Evolutionary conservation across 1,284 basidiomycete species (phyloP), one percentile per base, ranked within the genome.

Genomic region (Calocybe gambosa): DNA sequence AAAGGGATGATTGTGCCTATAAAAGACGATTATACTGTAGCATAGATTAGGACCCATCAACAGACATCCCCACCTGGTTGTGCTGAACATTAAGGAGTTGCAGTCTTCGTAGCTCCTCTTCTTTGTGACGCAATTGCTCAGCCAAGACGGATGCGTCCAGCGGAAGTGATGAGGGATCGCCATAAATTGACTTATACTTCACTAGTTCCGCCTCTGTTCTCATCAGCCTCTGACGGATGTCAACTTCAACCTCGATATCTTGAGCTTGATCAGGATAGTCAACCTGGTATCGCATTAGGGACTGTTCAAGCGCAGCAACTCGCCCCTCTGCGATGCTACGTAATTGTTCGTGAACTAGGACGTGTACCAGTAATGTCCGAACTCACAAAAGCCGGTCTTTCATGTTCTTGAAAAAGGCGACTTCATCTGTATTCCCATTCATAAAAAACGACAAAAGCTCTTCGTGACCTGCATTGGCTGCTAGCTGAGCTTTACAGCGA

Each of bases 1-100:
- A 95, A 18, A 94, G 64, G 20, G 86, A 78, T n/a, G 80, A 74
- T 52, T 90, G 85, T 4, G 85, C 75, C 78, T 91, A 57, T 0
- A 41, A 18, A 43, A 35, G 20, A 5, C 33, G 36, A 4, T 20
- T 21, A 13, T 23, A 5, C 4, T 20, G 21, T 19, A 29, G 16
- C 16, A 13, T 37, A 40, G 28, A 39, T 21, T 2, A 3, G 35
- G 1, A 25, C 18, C 12, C 34, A 1, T 12, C 20, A 18, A 23
- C 12, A 5, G 42, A 9, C 8, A 29, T 13, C 52, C 65, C 21
- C 45, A 80, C 81, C 66, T 78, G 70, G 42, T 66, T 66, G 38
- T 73, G 74, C 53, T 86, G 77, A 34, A 64, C 67, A 25, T 76
- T 73, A 43, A 77, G 65, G 18, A 87, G 59, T 41, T 76, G 73